These are phyloP conservation scores for Fusarium equiseti DNA, from an alignment of 2,329 filamentous ascomycete genomes.

Conservation along the genomic window DNA sequence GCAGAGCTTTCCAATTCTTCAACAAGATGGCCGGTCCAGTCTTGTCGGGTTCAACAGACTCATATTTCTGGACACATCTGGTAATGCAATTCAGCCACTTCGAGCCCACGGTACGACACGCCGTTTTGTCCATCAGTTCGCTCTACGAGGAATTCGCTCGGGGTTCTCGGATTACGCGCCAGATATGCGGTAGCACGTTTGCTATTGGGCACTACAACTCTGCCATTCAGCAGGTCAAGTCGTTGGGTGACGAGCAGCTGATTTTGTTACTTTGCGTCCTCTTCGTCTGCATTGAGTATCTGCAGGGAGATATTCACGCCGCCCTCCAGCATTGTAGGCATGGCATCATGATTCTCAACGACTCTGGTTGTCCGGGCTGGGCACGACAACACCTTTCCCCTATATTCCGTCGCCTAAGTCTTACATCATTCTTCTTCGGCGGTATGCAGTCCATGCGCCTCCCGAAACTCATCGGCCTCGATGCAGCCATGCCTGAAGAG, in stretches of 20 bases:
- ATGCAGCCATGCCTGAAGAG: neutral
- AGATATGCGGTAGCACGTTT: conserved; percentile 13
- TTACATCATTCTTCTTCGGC: conserved; percentile 21
- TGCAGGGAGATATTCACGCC: conserved; percentile 22
- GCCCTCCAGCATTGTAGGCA: conserved; percentile 19
- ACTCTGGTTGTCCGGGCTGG: neutral
- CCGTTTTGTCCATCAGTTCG: conserved; percentile 30
- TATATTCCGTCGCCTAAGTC: conserved; percentile 23
- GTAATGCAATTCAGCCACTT: conserved; percentile 40
- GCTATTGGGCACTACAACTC: conserved; percentile 26
- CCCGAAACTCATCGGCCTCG: neutral
- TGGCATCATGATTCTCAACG: conserved; percentile 10
- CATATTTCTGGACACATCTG: conserved; percentile 37
- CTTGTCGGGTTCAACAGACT: conserved; percentile 21
- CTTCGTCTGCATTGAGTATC: conserved; percentile 30
- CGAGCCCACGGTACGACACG: conserved; percentile 23
- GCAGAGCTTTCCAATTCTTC: conserved; percentile 31
- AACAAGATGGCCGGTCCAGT: conserved; percentile 18
- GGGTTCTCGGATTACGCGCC: conserved; percentile 4
- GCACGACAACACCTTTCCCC: conserved; percentile 12
- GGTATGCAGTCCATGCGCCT: neutral
- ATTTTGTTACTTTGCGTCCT: conserved; percentile 27
- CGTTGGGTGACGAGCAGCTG: neutral
- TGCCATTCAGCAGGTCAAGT: conserved; percentile 23
- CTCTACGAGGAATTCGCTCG: conserved; percentile 25